A percentile compares a stretch with the other conserved stretches of the same genome.
Conservation (phyloP, 2,329 filamentous ascomycete genomes). For the Onygenales sp. region DNA sequence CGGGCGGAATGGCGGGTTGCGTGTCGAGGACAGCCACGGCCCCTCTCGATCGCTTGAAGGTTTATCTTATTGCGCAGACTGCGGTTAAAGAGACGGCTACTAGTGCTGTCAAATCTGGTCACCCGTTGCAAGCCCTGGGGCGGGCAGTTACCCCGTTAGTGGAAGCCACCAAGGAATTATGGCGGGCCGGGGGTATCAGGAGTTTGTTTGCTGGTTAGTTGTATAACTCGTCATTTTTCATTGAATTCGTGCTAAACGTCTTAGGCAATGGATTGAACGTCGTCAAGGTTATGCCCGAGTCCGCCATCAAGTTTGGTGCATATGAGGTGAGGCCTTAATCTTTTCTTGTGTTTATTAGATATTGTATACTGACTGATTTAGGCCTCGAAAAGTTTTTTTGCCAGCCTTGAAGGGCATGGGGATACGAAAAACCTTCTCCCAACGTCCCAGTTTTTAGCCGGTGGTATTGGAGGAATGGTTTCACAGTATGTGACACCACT, state of each 20-base stretch:
- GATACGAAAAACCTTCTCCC: slow-evolving; percentile 71
- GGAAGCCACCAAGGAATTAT: slow-evolving; percentile 67
- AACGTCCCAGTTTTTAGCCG: slow-evolving; percentile 81
- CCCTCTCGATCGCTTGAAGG: slow-evolving; percentile 91
- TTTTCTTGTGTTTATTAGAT: slow-evolving; percentile 6
- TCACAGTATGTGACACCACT: slow-evolving; percentile 56
- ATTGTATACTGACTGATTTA: slow-evolving; percentile 17
- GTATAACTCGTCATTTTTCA: not conserved
- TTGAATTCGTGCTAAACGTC: not conserved
- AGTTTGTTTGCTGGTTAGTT: slow-evolving; percentile 87
- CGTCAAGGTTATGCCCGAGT: slow-evolving; percentile 96
- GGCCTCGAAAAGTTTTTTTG: slow-evolving; percentile 80
- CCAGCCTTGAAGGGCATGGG: slow-evolving; percentile 76
- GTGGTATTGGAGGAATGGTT: slow-evolving; percentile 85
- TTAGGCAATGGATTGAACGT: slow-evolving; percentile 92
- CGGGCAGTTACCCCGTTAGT: slow-evolving; percentile 61
- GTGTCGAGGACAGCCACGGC: slow-evolving; percentile 92
- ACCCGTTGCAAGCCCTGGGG: slow-evolving; percentile 53
- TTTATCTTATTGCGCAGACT: slow-evolving; percentile 92
- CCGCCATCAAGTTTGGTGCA: slow-evolving; percentile 94
- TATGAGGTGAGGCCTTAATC: slow-evolving; percentile 43
- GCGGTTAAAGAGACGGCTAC: slow-evolving; percentile 50
- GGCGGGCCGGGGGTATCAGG: slow-evolving; percentile 73
- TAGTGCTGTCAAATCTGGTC: slow-evolving; percentile 60
- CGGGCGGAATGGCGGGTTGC: slow-evolving; percentile 87